phyloP scores from a whole-genome alignment of 148 eudicot genomes.

The Selenicereus undatus region DNA sequence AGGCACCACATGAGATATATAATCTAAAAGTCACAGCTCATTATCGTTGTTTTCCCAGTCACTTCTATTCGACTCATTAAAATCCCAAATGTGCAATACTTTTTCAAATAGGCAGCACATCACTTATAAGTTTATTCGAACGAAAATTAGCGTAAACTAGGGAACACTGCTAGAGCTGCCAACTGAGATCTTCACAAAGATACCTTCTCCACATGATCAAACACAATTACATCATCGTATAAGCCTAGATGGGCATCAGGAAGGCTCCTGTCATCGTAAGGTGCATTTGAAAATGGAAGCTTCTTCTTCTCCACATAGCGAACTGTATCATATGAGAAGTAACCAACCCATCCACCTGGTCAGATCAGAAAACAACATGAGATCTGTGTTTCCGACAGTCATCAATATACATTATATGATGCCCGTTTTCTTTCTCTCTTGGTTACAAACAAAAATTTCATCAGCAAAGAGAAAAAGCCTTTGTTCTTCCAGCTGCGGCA shows the following conservation, averaged over 20 bases:
- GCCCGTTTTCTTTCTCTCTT: not conserved
- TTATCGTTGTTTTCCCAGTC: not conserved
- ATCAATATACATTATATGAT: not conserved
- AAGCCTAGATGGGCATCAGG: conserved; percentile 93
- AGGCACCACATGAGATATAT: no score
- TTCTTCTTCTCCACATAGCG: conserved; percentile 97
- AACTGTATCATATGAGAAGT: conserved; percentile 93
- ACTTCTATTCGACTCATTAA: not conserved
- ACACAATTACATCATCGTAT: conserved; percentile 93
- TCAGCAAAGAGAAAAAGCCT: not conserved
- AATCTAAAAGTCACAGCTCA: not conserved
- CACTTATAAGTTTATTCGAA: not conserved
- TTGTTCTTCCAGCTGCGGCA: not conserved
- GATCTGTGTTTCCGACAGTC: not conserved
- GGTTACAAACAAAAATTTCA: not conserved
- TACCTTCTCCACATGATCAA: conserved; percentile 98
- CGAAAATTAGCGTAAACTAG: not conserved
- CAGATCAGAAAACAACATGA: conserved; percentile 17
- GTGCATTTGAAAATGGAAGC: conserved; percentile 81
- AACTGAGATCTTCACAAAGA: not conserved
- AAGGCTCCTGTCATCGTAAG: conserved; percentile 85
- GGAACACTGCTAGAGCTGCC: not conserved
- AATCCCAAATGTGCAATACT: not conserved
- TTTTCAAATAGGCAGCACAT: not conserved
- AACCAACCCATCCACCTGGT: conserved; percentile 99